Conservation (phyloP, 139 green algal genomes). For the Chlorokybus atmophyticus region DNA sequence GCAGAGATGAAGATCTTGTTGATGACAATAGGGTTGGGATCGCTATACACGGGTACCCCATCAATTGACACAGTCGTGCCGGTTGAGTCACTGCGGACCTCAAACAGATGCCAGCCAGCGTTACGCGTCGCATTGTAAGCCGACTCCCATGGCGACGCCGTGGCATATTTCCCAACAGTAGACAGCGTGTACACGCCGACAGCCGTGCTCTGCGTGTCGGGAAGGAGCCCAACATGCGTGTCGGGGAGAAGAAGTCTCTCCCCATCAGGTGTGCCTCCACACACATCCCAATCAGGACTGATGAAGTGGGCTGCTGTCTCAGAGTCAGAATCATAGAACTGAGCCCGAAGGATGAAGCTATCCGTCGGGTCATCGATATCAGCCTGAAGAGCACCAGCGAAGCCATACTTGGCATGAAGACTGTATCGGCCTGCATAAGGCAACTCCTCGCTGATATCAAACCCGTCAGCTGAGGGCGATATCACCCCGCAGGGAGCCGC, state of each 20-base stretch:
- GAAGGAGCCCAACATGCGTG: too few species aligned
- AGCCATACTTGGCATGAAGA: neutral
- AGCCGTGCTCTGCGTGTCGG: neutral
- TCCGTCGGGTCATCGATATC: neutral
- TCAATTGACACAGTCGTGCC: neutral
- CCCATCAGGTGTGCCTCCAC: neutral
- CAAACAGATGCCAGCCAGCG: neutral
- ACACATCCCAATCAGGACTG: neutral
- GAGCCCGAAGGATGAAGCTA: neutral
- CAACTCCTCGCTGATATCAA: neutral
- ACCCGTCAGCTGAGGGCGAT: neutral
- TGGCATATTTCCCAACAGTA: neutral
- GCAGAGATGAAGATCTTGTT: neutral
- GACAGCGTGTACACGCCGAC: neutral
- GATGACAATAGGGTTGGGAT: neutral
- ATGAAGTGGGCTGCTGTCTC: neutral
- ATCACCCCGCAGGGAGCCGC: neutral
- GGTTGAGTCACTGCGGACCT: neutral
- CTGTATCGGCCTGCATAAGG: neutral
- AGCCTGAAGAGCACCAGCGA: neutral
- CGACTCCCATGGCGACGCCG: neutral
- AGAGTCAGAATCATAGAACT: neutral
- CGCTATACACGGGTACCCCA: neutral
- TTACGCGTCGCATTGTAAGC: too few species aligned
- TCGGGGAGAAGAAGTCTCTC: neutral